A percentile compares a stretch with the other conserved stretches of the same genome.
phyloP scores from a whole-genome alignment of 345 rosid species.

The Triadica sebifera region DNA sequence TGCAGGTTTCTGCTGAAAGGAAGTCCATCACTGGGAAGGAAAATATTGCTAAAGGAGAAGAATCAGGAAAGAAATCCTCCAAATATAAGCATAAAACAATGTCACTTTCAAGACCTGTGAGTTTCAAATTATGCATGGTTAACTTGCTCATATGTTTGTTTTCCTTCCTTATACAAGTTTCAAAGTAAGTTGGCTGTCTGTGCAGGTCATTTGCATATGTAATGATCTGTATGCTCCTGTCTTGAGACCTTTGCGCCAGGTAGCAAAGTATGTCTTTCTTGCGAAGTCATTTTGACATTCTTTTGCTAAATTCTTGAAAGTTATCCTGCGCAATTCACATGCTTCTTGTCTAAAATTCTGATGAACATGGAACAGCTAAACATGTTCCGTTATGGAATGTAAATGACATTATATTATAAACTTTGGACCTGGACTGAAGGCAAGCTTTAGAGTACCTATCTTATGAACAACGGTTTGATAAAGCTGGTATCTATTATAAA shows the following conservation, averaged over 20 bases:
- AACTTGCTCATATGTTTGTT: conserved; percentile 4
- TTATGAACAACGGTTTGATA: not conserved
- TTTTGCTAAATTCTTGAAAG: not conserved
- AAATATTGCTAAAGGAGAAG: conserved; percentile 49
- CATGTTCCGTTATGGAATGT: not conserved
- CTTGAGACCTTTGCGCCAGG: conserved; percentile 83
- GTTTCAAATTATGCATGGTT: conserved; percentile 29
- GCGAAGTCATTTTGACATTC: not conserved
- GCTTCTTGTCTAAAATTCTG: not conserved
- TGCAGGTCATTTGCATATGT: conserved; percentile 78
- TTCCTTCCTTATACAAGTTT: not conserved
- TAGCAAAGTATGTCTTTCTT: conserved; percentile 74
- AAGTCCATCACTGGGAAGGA: conserved; percentile 59
- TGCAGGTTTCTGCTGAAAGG: conserved; percentile 73
- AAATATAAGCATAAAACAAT: conserved; percentile 57
- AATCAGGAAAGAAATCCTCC: conserved; percentile 44
- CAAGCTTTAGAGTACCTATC: not conserved
- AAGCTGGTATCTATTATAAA: not conserved
- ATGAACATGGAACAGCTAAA: not conserved
- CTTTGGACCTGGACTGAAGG: not conserved
- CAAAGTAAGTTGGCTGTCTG: conserved; percentile 5
- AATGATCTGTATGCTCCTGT: conserved; percentile 94
- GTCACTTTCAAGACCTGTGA: conserved; percentile 80
- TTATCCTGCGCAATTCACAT: not conserved
- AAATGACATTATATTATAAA: not conserved